phyloP scores from a whole-genome alignment of 495 filamentous ascomycete genomes.

The Antarctomyces pellizariae region DNA sequence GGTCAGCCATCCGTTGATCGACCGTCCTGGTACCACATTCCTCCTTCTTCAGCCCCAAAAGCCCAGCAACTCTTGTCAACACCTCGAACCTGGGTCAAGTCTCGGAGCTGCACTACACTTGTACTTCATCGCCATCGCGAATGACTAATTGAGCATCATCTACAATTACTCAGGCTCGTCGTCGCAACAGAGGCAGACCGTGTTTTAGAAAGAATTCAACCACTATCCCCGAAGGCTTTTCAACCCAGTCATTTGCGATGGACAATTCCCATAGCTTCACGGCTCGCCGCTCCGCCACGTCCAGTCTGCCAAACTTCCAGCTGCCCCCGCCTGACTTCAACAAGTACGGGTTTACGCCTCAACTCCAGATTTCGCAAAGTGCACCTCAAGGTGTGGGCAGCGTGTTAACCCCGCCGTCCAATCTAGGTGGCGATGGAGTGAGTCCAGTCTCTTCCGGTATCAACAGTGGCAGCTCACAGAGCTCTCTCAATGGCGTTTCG shows the following conservation, averaged over 20 bases:
- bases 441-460: constrained; percentile 35
- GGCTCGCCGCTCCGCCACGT: constrained; percentile 33
- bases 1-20: no score
- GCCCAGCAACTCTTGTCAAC: no score
- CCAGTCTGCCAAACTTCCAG: constrained; percentile 36
- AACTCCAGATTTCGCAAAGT: constrained; percentile 21
- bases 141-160: no score
- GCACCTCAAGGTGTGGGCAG: constrained; percentile 30
- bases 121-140: no score
- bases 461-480: constrained; percentile 26
- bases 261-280: constrained; percentile 25
- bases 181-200: no score
- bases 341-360: no score
- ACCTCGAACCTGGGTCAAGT: no score
- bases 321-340: constrained; percentile 29
- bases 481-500: constrained; percentile 24
- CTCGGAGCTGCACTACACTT: no score
- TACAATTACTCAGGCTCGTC: no score
- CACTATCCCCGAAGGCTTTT: not conserved
- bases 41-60: no score
- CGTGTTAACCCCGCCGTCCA: constrained; percentile 37
- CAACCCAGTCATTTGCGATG: constrained; percentile 12
- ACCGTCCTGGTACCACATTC: no score
- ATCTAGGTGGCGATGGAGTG: constrained; percentile 35
- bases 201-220: not conserved